Evolutionary conservation across 495 filamentous ascomycete species (phyloP), one percentile per base, ranked within the genome.

Genomic region (Xylaria acuta): DNA sequence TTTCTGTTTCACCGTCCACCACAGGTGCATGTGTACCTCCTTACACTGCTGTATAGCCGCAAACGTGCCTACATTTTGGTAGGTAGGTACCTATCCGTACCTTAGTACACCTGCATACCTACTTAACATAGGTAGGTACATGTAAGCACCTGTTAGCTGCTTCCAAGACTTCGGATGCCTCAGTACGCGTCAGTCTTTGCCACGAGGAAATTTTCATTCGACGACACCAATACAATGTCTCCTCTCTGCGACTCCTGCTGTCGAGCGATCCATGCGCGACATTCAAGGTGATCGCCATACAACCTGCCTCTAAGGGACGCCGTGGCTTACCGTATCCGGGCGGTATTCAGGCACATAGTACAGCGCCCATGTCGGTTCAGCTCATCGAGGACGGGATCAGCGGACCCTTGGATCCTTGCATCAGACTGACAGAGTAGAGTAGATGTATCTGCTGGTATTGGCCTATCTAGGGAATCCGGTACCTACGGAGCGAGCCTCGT

Each of bases 161-260:
- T 25, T 14, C 5, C 3, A n/a, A 59, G 47, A 27, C 25, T 22
- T 34, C 3, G 43, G 64, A 67, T 67, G 65, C 65, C 65, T 67
- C 65, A 65, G 63, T 65, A 65, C 63, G 41, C 63, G 63, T 65
- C 63, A 65, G 38, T 45, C 41, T 47, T 47, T n/a, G 40, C 63
- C 63, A 65, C 63, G 7, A 43, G 22, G 1, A 38, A 38, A 60
- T 22, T 5, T 12, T 16, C 9, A 22, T n/a, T n/a, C 32, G 1
- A 40, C 58, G 8, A 36, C 32, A 56, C 53, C 22, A 56, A 18
- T 32, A 12, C 11, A 56, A 56, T 32, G 53, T 12, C 53, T 56
- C 27, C n/a, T 56, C 25, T 25, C n/a, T 12, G 20, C n/a, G 20
- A 49, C 6, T 49, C 20, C 20, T 49, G 45, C 20, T n/a, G 6